These are phyloP conservation scores for Vitis hybrid DNA, from an alignment of 177 flowering plant genomes.

Conservation along the genomic window DNA sequence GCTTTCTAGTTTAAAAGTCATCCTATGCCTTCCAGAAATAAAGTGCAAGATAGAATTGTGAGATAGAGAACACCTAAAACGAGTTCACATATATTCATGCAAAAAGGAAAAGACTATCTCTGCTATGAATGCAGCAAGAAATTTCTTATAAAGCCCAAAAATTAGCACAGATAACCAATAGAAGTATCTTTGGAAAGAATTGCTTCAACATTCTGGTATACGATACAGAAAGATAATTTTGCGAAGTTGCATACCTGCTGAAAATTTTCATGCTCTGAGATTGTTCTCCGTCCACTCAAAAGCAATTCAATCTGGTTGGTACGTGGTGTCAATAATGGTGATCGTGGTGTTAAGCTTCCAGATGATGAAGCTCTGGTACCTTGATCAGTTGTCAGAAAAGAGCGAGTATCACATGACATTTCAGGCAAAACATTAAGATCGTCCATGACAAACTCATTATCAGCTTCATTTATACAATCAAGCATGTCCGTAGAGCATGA, in stretches of 20 bases:
- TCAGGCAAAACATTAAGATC: conserved; percentile 41
- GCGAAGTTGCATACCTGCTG: conserved; percentile 58
- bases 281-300: conserved; percentile 48
- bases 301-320: conserved; percentile 70
- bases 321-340: conserved; percentile 77
- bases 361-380: conserved; percentile 46
- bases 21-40: too few species aligned
- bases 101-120: too few species aligned
- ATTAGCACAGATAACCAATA: not conserved
- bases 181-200: not conserved
- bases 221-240: not conserved
- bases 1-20: too few species aligned
- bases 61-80: too few species aligned
- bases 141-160: not conserved
- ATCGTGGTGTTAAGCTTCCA: conserved; percentile 84
- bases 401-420: conserved; percentile 35
- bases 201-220: not conserved
- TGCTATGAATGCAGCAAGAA: not conserved
- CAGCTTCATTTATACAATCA: conserved; percentile 53
- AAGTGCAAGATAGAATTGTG: too few species aligned
- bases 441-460: conserved; percentile 43
- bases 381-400: conserved; percentile 22
- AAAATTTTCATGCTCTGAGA: conserved; percentile 71
- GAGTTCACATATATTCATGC: too few species aligned
- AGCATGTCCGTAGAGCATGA: conserved; percentile 46